Percentiles rank a stretch among this genome's conserved stretches.
phyloP scores from a whole-genome alignment of 257 asterid species.

The Solanum chiquidenum region DNA sequence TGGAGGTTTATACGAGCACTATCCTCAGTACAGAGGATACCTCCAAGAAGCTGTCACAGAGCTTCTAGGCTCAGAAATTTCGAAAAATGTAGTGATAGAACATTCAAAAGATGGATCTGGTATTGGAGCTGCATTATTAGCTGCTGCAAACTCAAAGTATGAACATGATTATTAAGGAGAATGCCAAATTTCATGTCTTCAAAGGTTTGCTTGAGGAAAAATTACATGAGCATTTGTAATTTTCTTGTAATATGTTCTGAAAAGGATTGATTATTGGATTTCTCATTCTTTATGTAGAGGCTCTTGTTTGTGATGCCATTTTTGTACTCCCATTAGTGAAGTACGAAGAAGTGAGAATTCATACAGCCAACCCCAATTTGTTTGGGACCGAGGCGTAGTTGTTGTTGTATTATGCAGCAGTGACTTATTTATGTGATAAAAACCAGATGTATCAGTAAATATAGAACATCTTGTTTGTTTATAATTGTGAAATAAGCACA shows the following conservation, averaged over 20 bases:
- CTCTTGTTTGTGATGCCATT: background rate
- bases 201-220: background rate
- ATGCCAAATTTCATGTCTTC: background rate
- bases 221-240: background rate
- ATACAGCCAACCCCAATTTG: background rate
- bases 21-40: slow-evolving; percentile 52
- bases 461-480: background rate
- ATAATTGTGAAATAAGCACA: background rate
- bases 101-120: slow-evolving; percentile 84
- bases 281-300: background rate
- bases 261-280: background rate
- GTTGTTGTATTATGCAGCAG: background rate
- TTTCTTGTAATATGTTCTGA: background rate
- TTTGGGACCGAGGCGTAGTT: background rate
- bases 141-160: slow-evolving; percentile 70
- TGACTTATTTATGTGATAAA: background rate
- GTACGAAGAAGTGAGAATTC: background rate
- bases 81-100: slow-evolving; percentile 43
- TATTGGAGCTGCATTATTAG: slow-evolving; percentile 79
- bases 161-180: slow-evolving; percentile 18
- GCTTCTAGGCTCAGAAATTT: slow-evolving; percentile 44
- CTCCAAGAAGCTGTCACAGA: slow-evolving; percentile 55
- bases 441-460: background rate
- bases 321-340: background rate
- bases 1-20: slow-evolving; percentile 73